These are phyloP conservation scores for Polygonum aviculare DNA, from an alignment of 148 eudicot genomes.

Conservation along the genomic window DNA sequence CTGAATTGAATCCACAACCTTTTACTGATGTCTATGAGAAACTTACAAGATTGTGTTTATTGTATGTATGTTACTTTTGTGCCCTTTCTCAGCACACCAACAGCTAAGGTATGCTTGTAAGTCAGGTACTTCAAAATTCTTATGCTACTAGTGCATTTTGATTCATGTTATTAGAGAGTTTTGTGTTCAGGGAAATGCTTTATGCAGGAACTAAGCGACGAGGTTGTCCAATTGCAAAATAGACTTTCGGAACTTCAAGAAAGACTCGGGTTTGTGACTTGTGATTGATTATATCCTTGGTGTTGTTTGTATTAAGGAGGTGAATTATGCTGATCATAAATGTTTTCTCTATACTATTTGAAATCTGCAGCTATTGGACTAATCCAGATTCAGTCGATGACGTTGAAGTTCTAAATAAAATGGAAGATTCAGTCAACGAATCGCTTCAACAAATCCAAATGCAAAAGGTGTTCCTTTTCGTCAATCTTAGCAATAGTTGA, in stretches of 20 bases:
- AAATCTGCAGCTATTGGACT: constrained; percentile 33
- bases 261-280: constrained; percentile 31
- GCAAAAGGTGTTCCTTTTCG: constrained; percentile 26
- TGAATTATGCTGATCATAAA: not conserved
- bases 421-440: constrained; percentile 37
- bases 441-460: constrained; percentile 29
- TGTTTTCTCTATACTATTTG: not conserved
- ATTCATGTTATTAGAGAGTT: not conserved
- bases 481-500: not conserved
- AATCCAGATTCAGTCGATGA: constrained; percentile 27
- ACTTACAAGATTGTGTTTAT: not conserved
- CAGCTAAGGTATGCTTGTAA: constrained; percentile 41
- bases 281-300: not conserved
- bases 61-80: not conserved
- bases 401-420: constrained; percentile 29
- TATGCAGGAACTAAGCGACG: constrained; percentile 33
- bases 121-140: constrained; percentile 18
- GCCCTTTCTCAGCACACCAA: constrained; percentile 30
- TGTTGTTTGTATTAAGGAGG: not conserved
- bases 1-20: not conserved
- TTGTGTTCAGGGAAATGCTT: constrained; percentile 17
- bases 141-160: constrained; percentile 10
- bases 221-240: constrained; percentile 30
- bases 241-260: constrained; percentile 32
- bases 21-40: not conserved